Percentiles rank a stretch among this genome's conserved stretches.
These are phyloP conservation scores for Limnomonas spitsbergensis DNA, from an alignment of 139 green algal species.

Conservation along the genomic window DNA sequence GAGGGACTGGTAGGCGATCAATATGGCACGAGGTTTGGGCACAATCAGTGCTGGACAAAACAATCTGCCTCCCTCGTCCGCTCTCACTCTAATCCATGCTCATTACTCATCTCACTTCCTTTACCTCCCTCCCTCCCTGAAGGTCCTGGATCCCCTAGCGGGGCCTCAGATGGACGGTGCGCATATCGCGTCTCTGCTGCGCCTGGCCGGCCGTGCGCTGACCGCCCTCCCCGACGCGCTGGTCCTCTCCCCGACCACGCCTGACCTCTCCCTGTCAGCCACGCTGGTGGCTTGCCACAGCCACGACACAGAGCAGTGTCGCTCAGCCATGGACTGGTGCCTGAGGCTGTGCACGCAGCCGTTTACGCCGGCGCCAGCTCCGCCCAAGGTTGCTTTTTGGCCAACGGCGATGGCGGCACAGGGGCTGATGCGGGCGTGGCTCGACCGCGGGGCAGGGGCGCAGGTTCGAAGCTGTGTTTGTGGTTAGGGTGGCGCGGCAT, in stretches of 20 bases:
- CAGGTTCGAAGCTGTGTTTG: no score
- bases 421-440: background rate
- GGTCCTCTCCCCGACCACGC: background rate
- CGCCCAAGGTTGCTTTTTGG: background rate
- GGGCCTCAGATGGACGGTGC: background rate
- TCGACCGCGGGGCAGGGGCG: background rate
- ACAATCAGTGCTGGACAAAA: no score
- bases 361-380: background rate
- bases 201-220: background rate
- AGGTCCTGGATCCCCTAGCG: background rate
- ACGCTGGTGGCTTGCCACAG: constrained; percentile 5
- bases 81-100: no score
- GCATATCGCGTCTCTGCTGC: background rate
- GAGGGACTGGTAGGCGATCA: no score
- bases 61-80: no score
- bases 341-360: background rate
- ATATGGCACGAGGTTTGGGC: no score
- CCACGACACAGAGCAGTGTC: background rate
- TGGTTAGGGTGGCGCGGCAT: no score
- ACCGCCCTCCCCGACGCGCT: background rate
- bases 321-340: constrained; percentile 6
- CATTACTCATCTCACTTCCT: no score
- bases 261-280: background rate
- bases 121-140: background rate
- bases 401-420: background rate